Evolutionary conservation across 1,284 basidiomycete genomes (phyloP).

Genomic region (Marasmius fiardii): DNA sequence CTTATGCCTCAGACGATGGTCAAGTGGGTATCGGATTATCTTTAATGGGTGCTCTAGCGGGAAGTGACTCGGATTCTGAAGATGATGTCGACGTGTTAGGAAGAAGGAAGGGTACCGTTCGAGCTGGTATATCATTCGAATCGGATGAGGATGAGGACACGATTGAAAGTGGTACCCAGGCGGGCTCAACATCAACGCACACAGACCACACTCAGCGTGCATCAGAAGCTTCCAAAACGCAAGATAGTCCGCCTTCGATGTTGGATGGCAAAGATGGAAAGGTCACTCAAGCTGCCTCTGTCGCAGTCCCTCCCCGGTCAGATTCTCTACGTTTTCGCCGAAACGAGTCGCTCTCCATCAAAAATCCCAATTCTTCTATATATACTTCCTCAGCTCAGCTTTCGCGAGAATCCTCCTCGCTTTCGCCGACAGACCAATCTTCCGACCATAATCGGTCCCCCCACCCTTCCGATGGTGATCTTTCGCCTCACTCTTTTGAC

Average conservation of each 20-base stretch:
- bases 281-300: background rate
- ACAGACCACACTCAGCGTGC: background rate
- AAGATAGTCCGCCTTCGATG: background rate
- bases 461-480: background rate
- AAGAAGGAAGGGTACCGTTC: background rate
- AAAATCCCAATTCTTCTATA: background rate
- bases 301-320: background rate
- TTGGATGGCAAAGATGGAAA: background rate
- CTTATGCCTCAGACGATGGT: constrained; percentile 39
- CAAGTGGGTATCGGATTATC: constrained; percentile 67
- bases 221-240: background rate
- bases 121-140: background rate
- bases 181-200: background rate
- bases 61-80: constrained; percentile 18
- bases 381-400: background rate
- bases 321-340: background rate
- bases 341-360: background rate
- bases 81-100: constrained; percentile 8
- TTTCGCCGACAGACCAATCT: background rate
- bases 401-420: background rate
- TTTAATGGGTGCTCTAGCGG: constrained; percentile 51
- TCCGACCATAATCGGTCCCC: background rate
- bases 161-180: background rate
- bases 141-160: constrained; percentile 2
- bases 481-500: background rate